Base-by-base conservation (phyloP, 2,329 filamentous ascomycete genomes). In the Colletotrichum sp. region DNA sequence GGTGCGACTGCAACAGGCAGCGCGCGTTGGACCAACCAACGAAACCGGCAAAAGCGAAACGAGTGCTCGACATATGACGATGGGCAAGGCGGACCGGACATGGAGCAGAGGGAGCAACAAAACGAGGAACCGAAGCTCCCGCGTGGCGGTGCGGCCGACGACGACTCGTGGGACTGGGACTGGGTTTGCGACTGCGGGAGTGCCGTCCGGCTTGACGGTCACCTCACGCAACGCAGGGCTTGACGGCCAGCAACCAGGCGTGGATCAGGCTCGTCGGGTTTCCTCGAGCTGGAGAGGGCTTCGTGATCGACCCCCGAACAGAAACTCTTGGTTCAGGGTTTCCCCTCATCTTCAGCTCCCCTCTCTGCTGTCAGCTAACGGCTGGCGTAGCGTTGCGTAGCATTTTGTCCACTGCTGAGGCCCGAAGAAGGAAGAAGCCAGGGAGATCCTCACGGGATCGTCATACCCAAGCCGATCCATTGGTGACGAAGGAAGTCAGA, bases 361-460 rank as follows among this genome's bases (percentile, higher is more conserved):
- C 65, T 44, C 57, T 69, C 30, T 59, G 16, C 34, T 44, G 22
- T 57, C 32, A 75, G 68, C 57, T 52, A 34, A n/a, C 30, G 32
- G 32, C 55, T 59, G 55, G 22, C 22, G 55, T 59, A 27, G 55
- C 55, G 55, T 62, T 39, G 44, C 57, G 66, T 69, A 69, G 52
- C 71, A n/a, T 39, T 74, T 39, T 65, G 61, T n/a, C 49, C 67
- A 74, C 39, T 55, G 63, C 57, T 64, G 59, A 64, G n/a, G 70
- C 70, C 64, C 57, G 70, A 76, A 76, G 59, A 27, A 69, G 73
- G 29, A 76, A 65, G 19, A 34, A 63, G 57, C 39, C 29, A 63
- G 70, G 73, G 15, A 76, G 73, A 76, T 76, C 73, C 57, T 39
- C 73, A 69, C 70, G 73, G 73, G 73, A 76, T 76, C 70, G 70